Percentiles rank a stretch among this genome's conserved stretches.
Evolutionary conservation across 805 yeast species (phyloP).

Genomic region (Wickerhamomyces silvicola): DNA sequence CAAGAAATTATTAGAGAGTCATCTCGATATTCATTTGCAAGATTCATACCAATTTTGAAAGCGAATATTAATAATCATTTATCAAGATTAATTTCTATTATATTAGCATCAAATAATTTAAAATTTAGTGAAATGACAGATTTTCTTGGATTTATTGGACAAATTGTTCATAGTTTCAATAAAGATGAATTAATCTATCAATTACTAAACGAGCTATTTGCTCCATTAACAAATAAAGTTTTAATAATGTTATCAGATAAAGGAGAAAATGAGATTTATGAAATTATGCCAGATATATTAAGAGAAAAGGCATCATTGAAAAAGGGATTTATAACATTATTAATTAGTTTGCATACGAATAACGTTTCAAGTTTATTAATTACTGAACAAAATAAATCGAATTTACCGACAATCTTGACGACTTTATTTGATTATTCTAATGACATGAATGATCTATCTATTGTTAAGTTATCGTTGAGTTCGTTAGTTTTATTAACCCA

Average conservation of each 20-base stretch:
- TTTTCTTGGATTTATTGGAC: slow-evolving; percentile 81
- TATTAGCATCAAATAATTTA: slow-evolving; percentile 52
- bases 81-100: slow-evolving; percentile 63
- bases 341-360: slow-evolving; percentile 68
- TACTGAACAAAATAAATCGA: slow-evolving; percentile 56
- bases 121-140: slow-evolving; percentile 65
- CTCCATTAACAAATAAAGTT: slow-evolving; percentile 68
- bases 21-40: slow-evolving; percentile 77
- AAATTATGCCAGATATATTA: slow-evolving; percentile 47
- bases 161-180: slow-evolving; percentile 73
- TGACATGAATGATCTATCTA: slow-evolving; percentile 54
- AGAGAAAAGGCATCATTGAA: slow-evolving; percentile 63
- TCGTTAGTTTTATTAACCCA: slow-evolving; percentile 58
- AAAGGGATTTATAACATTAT: slow-evolving; percentile 60
- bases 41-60: slow-evolving; percentile 73
- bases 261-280: slow-evolving; percentile 32
- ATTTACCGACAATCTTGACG: slow-evolving; percentile 54
- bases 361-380: slow-evolving; percentile 73
- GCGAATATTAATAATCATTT: slow-evolving; percentile 43
- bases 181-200: slow-evolving; percentile 62
- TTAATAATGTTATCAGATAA: slow-evolving; percentile 41
- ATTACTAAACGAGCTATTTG: slow-evolving; percentile 62
- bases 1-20: slow-evolving; percentile 75
- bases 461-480: slow-evolving; percentile 63
- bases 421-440: slow-evolving; percentile 60